A percentile compares a stretch with the other conserved stretches of the same genome.
Evolutionary conservation across 129 eudicot genomes (phyloP).

Genomic region (Apium graveolens): DNA sequence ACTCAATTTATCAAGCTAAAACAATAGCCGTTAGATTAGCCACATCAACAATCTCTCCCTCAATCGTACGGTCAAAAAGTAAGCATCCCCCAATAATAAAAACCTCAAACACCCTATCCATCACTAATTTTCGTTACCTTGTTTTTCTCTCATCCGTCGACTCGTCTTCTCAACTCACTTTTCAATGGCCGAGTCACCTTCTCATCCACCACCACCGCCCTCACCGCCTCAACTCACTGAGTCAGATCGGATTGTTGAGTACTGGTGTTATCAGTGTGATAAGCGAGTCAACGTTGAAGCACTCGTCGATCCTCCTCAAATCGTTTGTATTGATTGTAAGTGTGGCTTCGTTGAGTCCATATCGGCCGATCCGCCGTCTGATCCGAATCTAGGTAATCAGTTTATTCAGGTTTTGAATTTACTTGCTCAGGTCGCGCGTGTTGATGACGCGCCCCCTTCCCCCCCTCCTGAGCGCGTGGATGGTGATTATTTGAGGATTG

Average conservation of each 20-base stretch:
- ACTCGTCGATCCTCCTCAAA: conserved; percentile 38
- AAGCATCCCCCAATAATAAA: background rate
- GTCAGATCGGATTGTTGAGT: conserved; percentile 21
- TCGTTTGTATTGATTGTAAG: conserved; percentile 68
- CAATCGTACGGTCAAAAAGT: background rate
- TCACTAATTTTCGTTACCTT: background rate
- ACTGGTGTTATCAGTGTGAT: conserved; percentile 92
- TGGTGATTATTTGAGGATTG: conserved; percentile 52
- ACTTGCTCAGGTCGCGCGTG: conserved; percentile 68
- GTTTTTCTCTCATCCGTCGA: background rate
- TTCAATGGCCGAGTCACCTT: conserved; percentile 10
- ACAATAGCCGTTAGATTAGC: background rate
- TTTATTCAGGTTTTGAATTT: conserved; percentile 63
- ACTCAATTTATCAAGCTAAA: background rate
- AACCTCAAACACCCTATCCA: background rate
- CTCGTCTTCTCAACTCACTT: background rate
- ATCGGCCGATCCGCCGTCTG: conserved; percentile 26
- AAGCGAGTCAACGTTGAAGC: conserved; percentile 65
- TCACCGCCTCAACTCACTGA: conserved; percentile 9
- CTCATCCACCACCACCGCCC: background rate
- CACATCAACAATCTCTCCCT: background rate
- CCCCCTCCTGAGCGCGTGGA: conserved; percentile 43
- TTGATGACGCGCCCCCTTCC: conserved; percentile 45
- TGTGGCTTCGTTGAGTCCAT: conserved; percentile 75
- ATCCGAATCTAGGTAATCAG: conserved; percentile 29